Conservation (phyloP, 2,329 filamentous ascomycete species). For the Cordyceps javanica region DNA sequence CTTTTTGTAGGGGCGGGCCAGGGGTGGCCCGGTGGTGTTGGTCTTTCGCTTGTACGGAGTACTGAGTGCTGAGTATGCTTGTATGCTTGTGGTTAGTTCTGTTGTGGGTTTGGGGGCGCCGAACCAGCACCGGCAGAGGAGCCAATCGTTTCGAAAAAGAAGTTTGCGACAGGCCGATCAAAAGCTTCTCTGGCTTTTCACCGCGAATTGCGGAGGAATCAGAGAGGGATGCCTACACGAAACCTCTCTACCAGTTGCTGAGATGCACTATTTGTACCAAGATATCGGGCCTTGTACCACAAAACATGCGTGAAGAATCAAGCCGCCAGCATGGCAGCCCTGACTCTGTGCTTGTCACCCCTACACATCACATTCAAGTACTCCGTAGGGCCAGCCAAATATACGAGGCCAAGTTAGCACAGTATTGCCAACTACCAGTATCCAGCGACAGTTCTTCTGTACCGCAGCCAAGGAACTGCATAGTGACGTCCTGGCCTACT, state of each 20-base stretch:
- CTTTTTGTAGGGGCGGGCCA: slow-evolving; percentile 8
- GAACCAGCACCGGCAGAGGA: slow-evolving; percentile 3
- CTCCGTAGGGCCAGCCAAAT: no score
- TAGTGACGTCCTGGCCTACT: neutral
- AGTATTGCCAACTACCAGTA: neutral
- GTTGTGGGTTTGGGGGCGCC: slow-evolving; percentile 8
- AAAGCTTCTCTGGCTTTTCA: neutral
- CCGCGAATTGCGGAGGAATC: neutral
- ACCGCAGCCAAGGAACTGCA: neutral
- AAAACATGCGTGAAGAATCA: no score
- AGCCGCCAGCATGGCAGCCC: no score
- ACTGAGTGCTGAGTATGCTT: slow-evolving; percentile 1
- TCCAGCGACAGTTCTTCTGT: neutral
- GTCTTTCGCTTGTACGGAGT: no score
- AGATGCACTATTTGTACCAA: no score
- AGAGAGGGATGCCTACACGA: no score
- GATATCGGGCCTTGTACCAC: no score
- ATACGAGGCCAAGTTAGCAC: no score
- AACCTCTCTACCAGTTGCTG: no score
- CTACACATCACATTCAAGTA: no score
- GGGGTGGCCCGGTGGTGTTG: slow-evolving; percentile 11
- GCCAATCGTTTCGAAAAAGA: neutral
- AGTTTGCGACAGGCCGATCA: neutral
- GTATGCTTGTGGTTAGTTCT: neutral
- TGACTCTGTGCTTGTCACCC: no score